Base-by-base conservation (phyloP, 2,329 filamentous ascomycete species). In the Colletotrichum sp. region DNA sequence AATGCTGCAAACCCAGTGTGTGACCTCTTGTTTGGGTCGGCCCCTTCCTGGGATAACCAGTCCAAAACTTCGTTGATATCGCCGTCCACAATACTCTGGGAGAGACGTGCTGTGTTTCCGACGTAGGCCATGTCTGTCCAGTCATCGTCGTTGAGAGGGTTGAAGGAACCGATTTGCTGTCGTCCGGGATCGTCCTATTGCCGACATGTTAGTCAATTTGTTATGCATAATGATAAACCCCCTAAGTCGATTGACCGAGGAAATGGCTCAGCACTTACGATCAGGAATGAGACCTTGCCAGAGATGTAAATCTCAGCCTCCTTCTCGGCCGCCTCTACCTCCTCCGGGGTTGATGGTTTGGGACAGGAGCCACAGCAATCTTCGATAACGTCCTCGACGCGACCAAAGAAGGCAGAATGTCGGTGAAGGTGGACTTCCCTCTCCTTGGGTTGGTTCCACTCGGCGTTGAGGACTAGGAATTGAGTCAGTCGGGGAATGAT, bases 121-220 rank as follows among this genome's bases (percentile, higher is more conserved):
- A 98, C 90, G 79, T 98, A 98, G 1, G 95, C 95, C 95, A 98
- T 97, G 78, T 96, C 94, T 1, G 95, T 97, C 95, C 95, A 98
- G 81, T 97, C 95, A 67, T 95, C 90, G 57, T 95, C 92, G 0
- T 94, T 96, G 49, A 96, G 88, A 0, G 95, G 95, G 79, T 97
- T 94, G 86, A 98, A 98, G 12, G 89, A 91, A 30, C 90, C 90
- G 66, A 92, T 92, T 82, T 90, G 86, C 81, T 97, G 95, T 71
- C 95, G 90, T 21, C 95, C 95, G 2, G 95, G 95, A 79, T 98
- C 91, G 80, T 98, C 95, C 44, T 52, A 52, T 21, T 52, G 44
- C 44, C 44, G n/a, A 21, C 6, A 21, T 52, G 6, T 52, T 8
- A 52, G 44, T 52, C 44, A 21, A 52, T 13, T 52, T 52, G 10